Evolutionary conservation across 805 yeast species (phyloP), one percentile per base, ranked within the genome.

Genomic region (Candida tammaniensis): DNA sequence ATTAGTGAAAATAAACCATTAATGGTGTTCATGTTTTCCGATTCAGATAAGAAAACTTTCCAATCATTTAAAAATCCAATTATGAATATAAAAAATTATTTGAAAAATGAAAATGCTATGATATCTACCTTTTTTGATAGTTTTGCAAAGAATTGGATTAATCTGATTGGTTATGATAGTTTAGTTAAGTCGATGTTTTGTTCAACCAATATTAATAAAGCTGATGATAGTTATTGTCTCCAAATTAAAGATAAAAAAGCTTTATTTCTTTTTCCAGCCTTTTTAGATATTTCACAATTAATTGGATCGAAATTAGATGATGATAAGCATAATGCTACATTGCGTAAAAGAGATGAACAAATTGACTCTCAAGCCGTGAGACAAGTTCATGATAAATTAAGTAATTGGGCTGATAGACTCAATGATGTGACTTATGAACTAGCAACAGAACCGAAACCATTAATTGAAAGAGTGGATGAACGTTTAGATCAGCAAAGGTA

Each of bases 151-250:
- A 52, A 49, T 9, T 73, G 76, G 78, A 44, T 60, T 3, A 47
- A 50, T 15, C 52, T 51, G 7, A 39, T 60, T 9, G 51, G 56
- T 10, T 52, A 60, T 31, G 48, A 51, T 11, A 54, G 55, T 18
- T 51, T 74, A 21, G 41, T 70, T 2, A 61, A 62, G 29, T 70
- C 76, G 0, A 52, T 54, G 1, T 69, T 70, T 40, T 74, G 79
- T 40, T 64, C 72, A 3, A 50, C 66, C 4, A 57, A 58, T 31
- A 30, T 43, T 1, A 23, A 30, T 0, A 15, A 28, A 13, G 19
- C 39, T 1, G 35, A 40, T 4, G 47, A 53, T 11, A 57, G 75
- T 27, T 61, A 54, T 34, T 74, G 80, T 47, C 31, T 70, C 7
- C 55, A 55, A 36, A 53, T 72, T 13, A 58, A 59, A 4, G 59